Evolutionary conservation across 495 filamentous ascomycete species (phyloP).

Genomic region (Aspergillus funiculosus): DNA sequence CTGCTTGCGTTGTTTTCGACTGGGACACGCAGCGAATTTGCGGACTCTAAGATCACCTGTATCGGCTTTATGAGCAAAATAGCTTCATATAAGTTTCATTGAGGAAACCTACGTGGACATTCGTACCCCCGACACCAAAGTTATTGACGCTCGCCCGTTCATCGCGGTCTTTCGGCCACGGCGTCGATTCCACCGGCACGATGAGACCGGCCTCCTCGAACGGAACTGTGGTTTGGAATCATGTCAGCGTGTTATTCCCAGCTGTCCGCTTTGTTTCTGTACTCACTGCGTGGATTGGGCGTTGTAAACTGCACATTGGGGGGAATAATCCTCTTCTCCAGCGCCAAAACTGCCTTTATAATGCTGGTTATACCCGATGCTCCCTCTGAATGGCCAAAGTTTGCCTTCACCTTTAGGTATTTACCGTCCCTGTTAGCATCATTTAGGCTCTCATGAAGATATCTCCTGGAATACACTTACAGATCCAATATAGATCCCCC

Average conservation of each 20-base stretch:
- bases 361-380: slow-evolving; percentile 31
- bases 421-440: neutral
- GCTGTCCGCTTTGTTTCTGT: too few species aligned
- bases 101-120: slow-evolving; percentile 23
- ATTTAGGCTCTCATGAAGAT: too few species aligned
- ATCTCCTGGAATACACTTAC: too few species aligned
- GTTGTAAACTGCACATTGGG: slow-evolving; percentile 28
- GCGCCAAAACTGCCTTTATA: slow-evolving; percentile 30
- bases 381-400: slow-evolving; percentile 37
- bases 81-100: too few species aligned
- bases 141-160: slow-evolving; percentile 28
- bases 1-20: neutral
- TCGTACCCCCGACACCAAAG: slow-evolving; percentile 31
- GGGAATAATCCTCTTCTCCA: slow-evolving; percentile 33
- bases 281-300: slow-evolving; percentile 26
- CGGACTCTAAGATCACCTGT: too few species aligned
- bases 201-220: slow-evolving; percentile 24
- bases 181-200: slow-evolving; percentile 17
- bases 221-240: slow-evolving; percentile 17
- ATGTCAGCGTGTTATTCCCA: neutral
- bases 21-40: too few species aligned
- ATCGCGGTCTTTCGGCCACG: slow-evolving; percentile 27
- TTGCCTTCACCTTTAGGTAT: slow-evolving; percentile 25
- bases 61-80: too few species aligned
- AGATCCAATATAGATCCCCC: slow-evolving; percentile 20